phyloP scores from a whole-genome alignment of 2,329 filamentous ascomycete species.

The Shiraia bambusicola region DNA sequence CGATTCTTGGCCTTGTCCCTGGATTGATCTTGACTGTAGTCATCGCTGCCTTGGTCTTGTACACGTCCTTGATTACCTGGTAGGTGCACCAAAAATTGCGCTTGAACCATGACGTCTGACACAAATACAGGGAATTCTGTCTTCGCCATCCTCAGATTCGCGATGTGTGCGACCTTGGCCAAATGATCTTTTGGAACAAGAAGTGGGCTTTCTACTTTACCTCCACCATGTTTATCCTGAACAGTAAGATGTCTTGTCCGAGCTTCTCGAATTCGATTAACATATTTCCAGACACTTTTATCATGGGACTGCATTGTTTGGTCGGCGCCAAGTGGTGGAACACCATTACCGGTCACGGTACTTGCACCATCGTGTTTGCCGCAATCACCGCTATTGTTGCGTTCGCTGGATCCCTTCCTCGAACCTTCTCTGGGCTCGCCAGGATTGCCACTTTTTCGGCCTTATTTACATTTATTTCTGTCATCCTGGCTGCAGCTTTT shows the following conservation, averaged over 20 bases:
- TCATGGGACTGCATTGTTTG: constrained; percentile 72
- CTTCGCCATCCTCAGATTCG: constrained; percentile 85
- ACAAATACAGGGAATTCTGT: constrained; percentile 74
- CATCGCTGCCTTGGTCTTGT: constrained; percentile 76
- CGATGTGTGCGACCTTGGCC: constrained; percentile 93
- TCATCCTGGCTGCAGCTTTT: constrained; percentile 81
- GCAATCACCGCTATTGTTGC: constrained; percentile 73
- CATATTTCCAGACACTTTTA: constrained; percentile 14
- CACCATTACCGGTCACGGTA: constrained; percentile 72
- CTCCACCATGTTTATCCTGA: constrained; percentile 86
- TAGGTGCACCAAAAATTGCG: constrained; percentile 37
- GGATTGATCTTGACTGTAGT: constrained; percentile 81
- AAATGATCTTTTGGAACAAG: constrained; percentile 88
- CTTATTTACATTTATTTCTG: constrained; percentile 85
- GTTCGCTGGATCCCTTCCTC: constrained; percentile 76
- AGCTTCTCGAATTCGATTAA: background rate
- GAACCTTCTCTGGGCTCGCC: constrained; percentile 79
- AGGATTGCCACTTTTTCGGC: constrained; percentile 79
- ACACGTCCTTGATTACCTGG: constrained; percentile 72
- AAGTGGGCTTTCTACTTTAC: constrained; percentile 68
- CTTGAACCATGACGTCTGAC: constrained; percentile 7
- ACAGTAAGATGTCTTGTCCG: constrained; percentile 75
- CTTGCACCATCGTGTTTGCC: constrained; percentile 80
- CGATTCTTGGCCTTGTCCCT: constrained; percentile 80
- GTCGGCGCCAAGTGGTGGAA: constrained; percentile 86